Evolutionary conservation across 1,139 yeast species (phyloP).

Genomic region (Eremothecium cymbalariae): DNA sequence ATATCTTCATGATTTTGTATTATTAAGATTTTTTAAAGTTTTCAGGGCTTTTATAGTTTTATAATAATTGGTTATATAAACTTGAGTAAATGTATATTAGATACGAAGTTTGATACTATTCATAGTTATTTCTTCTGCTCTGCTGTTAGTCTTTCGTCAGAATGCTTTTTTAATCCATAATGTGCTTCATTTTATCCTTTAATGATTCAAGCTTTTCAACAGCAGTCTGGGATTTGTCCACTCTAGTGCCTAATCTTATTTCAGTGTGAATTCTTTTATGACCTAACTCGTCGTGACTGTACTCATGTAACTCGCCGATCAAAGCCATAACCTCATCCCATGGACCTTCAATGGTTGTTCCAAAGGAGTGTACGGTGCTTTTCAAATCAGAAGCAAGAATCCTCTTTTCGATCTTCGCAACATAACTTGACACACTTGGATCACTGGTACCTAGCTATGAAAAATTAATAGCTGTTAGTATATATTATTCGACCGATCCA

Average conservation of each 20-base stretch:
- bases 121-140: too few relatives aligned
- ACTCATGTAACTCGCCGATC: slow-evolving; percentile 72
- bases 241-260: slow-evolving; percentile 72
- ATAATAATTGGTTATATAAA: too few relatives aligned
- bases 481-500: too few relatives aligned
- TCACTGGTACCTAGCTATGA: slow-evolving; percentile 62
- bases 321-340: slow-evolving; percentile 78
- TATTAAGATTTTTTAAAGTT: too few relatives aligned
- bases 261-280: slow-evolving; percentile 75
- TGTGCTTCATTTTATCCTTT: background rate
- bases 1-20: too few relatives aligned
- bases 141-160: too few relatives aligned
- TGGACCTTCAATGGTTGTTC: slow-evolving; percentile 86
- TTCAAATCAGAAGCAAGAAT: slow-evolving; percentile 54
- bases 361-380: slow-evolving; percentile 77
- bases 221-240: slow-evolving; percentile 59
- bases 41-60: too few relatives aligned
- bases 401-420: slow-evolving; percentile 57
- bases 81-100: background rate
- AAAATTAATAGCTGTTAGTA: slow-evolving; percentile 3
- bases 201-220: slow-evolving; percentile 15
- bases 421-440: slow-evolving; percentile 74
- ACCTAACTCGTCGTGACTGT: slow-evolving; percentile 59
- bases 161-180: background rate
- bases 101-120: background rate